A percentile compares a stretch with the other conserved stretches of the same genome.
These are phyloP conservation scores for Coniochaeta hoffmannii DNA, from an alignment of 2,329 filamentous ascomycete genomes.

Conservation along the genomic window DNA sequence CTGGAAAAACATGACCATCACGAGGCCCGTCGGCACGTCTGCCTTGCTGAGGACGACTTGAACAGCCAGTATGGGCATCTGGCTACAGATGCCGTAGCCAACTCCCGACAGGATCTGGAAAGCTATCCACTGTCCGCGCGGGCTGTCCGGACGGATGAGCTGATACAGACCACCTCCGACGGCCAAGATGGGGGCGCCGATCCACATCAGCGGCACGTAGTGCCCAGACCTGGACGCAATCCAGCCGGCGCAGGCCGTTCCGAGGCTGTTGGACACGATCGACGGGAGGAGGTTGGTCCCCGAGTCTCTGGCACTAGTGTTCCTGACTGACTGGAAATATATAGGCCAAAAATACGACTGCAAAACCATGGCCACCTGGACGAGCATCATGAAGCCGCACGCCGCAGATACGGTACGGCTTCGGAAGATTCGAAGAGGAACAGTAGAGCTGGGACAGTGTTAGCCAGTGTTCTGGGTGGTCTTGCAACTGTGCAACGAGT, in stretches of 20 bases:
- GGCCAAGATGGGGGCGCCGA: conserved; percentile 26
- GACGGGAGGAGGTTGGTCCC: conserved; percentile 33
- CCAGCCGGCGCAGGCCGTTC: too few relatives aligned
- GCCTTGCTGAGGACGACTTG: too few relatives aligned
- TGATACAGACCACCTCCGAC: conserved; percentile 29
- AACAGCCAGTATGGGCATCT: conserved; percentile 28
- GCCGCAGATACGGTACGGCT: conserved; percentile 34
- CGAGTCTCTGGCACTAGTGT: conserved; percentile 25
- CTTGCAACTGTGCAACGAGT: too few relatives aligned
- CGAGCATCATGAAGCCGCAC: conserved; percentile 31
- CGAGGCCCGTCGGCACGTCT: too few relatives aligned
- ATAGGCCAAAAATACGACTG: conserved; percentile 39
- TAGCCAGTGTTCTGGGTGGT: too few relatives aligned
- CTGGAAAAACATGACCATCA: too few relatives aligned
- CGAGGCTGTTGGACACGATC: conserved; percentile 23
- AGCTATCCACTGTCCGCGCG: conserved; percentile 32
- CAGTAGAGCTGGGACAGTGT: conserved; percentile 30
- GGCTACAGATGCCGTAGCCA: conserved; percentile 34
- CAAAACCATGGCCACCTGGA: conserved; percentile 34
- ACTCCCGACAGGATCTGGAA: conserved; percentile 40
- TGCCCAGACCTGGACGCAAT: too few relatives aligned
- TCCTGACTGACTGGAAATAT: conserved; percentile 42
- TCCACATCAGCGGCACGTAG: conserved; percentile 26
- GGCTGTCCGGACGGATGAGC: conserved; percentile 23
- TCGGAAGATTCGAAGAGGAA: conserved; percentile 35